A percentile compares a stretch with the other conserved stretches of the same genome.
Evolutionary conservation across 352 stramenopile genomes (phyloP).

Genomic region (Pythium brachiatum): DNA sequence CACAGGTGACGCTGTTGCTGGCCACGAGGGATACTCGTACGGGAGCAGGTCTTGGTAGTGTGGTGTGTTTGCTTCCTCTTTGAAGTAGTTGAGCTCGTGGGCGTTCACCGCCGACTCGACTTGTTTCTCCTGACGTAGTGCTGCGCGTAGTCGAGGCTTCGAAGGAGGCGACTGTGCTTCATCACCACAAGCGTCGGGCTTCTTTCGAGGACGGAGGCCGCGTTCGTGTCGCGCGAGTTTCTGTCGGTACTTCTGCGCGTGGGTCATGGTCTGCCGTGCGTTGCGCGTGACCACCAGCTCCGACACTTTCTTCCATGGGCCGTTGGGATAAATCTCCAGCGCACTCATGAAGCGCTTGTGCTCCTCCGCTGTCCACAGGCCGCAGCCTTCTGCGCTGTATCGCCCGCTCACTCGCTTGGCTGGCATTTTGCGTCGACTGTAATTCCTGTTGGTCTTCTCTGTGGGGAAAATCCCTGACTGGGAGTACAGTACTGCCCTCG

Average conservation of each 20-base stretch:
- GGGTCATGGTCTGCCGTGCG: constrained; percentile 31
- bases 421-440: neutral
- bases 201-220: constrained; percentile 16
- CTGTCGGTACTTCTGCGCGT: constrained; percentile 39
- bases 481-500: no score
- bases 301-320: constrained; percentile 27
- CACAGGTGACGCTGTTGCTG: neutral
- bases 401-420: neutral
- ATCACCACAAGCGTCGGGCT: neutral
- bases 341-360: constrained; percentile 30
- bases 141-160: neutral
- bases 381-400: constrained; percentile 12
- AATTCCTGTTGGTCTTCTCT: neutral
- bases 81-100: neutral
- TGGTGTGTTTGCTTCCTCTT: neutral
- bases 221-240: constrained; percentile 29
- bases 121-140: neutral
- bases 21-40: neutral
- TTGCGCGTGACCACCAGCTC: constrained; percentile 28
- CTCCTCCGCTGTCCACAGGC: constrained; percentile 29
- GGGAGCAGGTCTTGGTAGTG: neutral
- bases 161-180: neutral
- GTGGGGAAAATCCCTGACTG: constrained; percentile 2
- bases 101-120: neutral
- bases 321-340: constrained; percentile 27